These are phyloP conservation scores for Neofusicoccum ribis DNA, from an alignment of 2,329 filamentous ascomycete species.

Conservation along the genomic window DNA sequence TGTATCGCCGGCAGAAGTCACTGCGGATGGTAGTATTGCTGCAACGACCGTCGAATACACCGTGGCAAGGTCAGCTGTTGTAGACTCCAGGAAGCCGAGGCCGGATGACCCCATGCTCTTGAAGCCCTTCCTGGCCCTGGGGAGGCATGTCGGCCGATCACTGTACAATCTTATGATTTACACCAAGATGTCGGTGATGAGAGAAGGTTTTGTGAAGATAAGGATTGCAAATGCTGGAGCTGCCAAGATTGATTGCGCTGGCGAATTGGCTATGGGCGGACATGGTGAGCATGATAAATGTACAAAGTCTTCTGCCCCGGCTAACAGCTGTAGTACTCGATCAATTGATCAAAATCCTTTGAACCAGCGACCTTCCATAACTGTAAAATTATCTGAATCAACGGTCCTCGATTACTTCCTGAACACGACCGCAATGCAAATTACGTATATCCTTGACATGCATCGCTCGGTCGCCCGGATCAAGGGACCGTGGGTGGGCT, in stretches of 20 bases:
- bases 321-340: conserved; percentile 1
- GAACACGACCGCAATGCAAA: background rate
- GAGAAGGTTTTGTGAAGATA: conserved; percentile 2
- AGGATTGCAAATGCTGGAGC: background rate
- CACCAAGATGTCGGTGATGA: conserved; percentile 13
- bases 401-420: too few relatives aligned
- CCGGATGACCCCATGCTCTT: background rate
- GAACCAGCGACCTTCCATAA: background rate
- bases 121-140: background rate
- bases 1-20: background rate
- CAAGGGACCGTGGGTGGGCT: too few relatives aligned
- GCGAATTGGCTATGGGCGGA: background rate
- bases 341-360: background rate
- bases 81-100: conserved; percentile 1
- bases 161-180: conserved; percentile 6
- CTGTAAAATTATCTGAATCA: background rate
- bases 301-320: background rate
- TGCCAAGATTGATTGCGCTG: conserved; percentile 7
- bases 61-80: background rate
- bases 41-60: background rate
- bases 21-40: conserved; percentile 6
- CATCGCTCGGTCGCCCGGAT: background rate
- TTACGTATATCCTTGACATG: background rate
- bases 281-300: background rate
- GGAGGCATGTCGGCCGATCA: background rate